phyloP scores from a whole-genome alignment of 208 protist genomes.

The Leishmania guyanensis region DNA sequence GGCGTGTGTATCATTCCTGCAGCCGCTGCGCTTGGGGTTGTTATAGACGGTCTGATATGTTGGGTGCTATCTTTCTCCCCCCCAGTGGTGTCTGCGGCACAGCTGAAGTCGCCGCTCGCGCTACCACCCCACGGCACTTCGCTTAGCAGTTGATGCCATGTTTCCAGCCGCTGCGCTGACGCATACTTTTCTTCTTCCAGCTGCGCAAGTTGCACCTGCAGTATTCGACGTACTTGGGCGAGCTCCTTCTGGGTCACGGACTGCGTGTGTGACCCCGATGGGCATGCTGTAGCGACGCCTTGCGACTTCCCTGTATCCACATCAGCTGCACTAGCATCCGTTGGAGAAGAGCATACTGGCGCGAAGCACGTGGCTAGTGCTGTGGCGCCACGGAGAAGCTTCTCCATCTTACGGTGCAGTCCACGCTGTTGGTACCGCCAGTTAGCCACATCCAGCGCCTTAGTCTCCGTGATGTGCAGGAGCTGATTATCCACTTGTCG shows the following conservation, averaged over 20 bases:
- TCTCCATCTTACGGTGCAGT: conserved; percentile 21
- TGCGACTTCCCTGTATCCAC: not conserved
- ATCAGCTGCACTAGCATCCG: not conserved
- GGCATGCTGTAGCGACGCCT: not conserved
- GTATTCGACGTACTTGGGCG: conserved; percentile 4
- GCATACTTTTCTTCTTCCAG: conserved; percentile 18
- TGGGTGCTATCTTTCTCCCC: not conserved
- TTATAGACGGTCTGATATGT: no score
- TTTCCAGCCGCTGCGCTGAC: conserved; percentile 13
- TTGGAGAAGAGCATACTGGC: not conserved
- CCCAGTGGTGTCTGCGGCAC: not conserved
- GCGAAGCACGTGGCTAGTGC: conserved; percentile 15
- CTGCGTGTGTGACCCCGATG: conserved; percentile 24
- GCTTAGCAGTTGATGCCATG: conserved; percentile 33
- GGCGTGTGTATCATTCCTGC: conserved; percentile 7
- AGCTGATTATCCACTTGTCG: conserved; percentile 41
- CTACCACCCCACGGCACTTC: conserved; percentile 22
- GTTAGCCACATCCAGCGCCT: conserved; percentile 52
- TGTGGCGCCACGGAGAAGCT: conserved; percentile 21
- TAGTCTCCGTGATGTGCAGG: conserved; percentile 35
- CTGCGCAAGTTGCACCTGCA: conserved; percentile 15
- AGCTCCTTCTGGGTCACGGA: conserved; percentile 21
- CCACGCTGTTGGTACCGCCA: conserved; percentile 49
- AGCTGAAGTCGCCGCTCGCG: conserved; percentile 1
- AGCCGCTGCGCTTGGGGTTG: not conserved